Evolutionary conservation across 352 stramenopile species (phyloP).

Genomic region (Pythium inflatum): DNA sequence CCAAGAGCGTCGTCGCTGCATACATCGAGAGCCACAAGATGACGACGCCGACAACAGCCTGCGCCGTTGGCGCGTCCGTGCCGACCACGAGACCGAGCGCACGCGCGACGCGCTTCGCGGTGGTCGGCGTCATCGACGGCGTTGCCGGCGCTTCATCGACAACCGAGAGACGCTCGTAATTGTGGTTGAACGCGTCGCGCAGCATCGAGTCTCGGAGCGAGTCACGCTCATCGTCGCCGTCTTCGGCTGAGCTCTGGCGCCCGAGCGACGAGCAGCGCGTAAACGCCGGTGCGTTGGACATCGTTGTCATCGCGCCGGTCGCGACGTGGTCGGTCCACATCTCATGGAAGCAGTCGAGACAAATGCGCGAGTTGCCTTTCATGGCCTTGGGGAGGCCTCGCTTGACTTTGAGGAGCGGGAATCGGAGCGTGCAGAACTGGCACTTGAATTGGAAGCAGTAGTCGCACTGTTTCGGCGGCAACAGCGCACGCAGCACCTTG

Average conservation of each 20-base stretch:
- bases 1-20: conserved; percentile 48
- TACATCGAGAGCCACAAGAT: conserved; percentile 66
- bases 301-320: not conserved
- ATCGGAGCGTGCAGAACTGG: conserved; percentile 68
- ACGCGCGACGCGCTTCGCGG: conserved; percentile 11
- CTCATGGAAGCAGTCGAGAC: conserved; percentile 50
- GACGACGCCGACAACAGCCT: conserved; percentile 40
- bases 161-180: conserved; percentile 32
- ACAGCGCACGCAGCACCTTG: conserved; percentile 51
- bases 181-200: conserved; percentile 31
- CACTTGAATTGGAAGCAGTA: conserved; percentile 62
- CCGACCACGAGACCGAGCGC: conserved; percentile 21
- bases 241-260: conserved; percentile 10
- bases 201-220: conserved; percentile 36
- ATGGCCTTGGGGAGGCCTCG: conserved; percentile 51
- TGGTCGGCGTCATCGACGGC: not conserved
- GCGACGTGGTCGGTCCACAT: conserved; percentile 40
- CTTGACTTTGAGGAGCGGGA: conserved; percentile 46
- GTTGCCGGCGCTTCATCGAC: not conserved
- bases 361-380: conserved; percentile 65
- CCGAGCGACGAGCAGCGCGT: conserved; percentile 2
- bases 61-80: conserved; percentile 12
- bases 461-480: conserved; percentile 61
- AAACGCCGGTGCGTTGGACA: not conserved
- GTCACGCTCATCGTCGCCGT: conserved; percentile 22